Percentiles rank a stretch among this genome's conserved stretches.
phyloP scores from a whole-genome alignment of 352 stramenopile species.

The Globisporangium echinulatum region DNA sequence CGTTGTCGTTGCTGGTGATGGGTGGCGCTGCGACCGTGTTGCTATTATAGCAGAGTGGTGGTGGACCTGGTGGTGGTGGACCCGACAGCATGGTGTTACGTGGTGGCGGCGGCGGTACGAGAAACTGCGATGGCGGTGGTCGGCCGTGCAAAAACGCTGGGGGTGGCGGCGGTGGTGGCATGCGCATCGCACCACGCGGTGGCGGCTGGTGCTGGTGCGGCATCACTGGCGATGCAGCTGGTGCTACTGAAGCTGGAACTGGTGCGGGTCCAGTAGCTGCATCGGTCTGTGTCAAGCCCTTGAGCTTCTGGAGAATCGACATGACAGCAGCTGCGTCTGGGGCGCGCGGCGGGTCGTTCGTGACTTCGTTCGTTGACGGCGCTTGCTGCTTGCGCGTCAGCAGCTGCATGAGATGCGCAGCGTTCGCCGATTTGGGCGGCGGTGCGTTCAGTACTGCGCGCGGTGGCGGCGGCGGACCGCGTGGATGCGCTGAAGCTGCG shows the following conservation, averaged over 20 bases:
- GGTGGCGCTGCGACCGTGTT: constrained; percentile 2
- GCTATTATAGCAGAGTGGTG: background rate
- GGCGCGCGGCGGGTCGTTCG: constrained; percentile 45
- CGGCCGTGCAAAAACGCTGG: constrained; percentile 4
- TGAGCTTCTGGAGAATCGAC: constrained; percentile 82
- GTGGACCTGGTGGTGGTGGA: constrained; percentile 3
- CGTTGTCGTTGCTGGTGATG: constrained; percentile 16
- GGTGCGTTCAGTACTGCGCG: too few relatives aligned
- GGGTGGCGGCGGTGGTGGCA: background rate
- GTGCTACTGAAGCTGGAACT: constrained; percentile 1
- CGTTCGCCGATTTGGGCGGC: constrained; percentile 54
- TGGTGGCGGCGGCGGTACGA: constrained; percentile 2
- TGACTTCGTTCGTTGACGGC: constrained; percentile 33
- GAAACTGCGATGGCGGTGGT: constrained; percentile 5
- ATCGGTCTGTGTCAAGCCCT: constrained; percentile 37
- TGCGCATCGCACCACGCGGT: constrained; percentile 4
- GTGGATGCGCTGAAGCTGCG: background rate
- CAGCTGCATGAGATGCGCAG: constrained; percentile 76
- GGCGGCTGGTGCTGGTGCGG: constrained; percentile 10
- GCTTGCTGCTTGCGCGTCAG: constrained; percentile 60
- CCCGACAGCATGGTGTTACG: background rate
- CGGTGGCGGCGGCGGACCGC: background rate
- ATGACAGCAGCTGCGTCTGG: constrained; percentile 72
- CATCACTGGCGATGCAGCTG: constrained; percentile 10
- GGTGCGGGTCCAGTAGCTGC: background rate